Conservation (phyloP, 495 filamentous ascomycete species). For the Hypoxylon fuscum region DNA sequence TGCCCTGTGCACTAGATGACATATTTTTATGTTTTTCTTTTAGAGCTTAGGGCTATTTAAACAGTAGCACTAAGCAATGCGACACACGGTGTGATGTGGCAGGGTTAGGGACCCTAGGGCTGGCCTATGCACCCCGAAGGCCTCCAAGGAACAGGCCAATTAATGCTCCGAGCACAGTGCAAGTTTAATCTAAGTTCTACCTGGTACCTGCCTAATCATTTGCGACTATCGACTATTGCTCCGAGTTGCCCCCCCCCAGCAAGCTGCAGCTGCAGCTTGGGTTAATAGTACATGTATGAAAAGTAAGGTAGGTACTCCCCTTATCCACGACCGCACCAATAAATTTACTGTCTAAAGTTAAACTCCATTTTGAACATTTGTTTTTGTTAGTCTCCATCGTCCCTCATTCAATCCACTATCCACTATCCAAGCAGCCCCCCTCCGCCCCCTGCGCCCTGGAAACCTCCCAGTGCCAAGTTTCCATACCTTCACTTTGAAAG, state of each 20-base stretch:
- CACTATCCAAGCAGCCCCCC: constrained; percentile 22
- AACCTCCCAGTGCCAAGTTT: constrained; percentile 34
- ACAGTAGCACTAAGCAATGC: not conserved
- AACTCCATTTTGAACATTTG: constrained; percentile 17
- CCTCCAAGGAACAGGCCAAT: constrained; percentile 16
- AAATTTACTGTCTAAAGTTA: constrained; percentile 19
- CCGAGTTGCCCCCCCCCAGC: not conserved
- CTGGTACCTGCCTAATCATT: not conserved
- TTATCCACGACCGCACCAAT: constrained; percentile 13
- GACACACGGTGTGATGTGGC: constrained; percentile 14
- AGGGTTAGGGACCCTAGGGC: constrained; percentile 12
- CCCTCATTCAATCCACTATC: constrained; percentile 1
- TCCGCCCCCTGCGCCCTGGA: constrained; percentile 7
- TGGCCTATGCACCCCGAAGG: constrained; percentile 8
- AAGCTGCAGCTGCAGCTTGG: not conserved
- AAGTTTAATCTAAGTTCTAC: constrained; percentile 16
- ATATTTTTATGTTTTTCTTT: constrained; percentile 25
- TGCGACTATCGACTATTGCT: not conserved
- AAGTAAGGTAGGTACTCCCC: constrained; percentile 3
- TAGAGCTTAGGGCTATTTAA: not conserved
- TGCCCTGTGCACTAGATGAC: constrained; percentile 28
- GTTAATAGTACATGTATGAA: no score
- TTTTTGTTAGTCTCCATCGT: constrained; percentile 14
- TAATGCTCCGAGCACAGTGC: constrained; percentile 35
- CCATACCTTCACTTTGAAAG: constrained; percentile 21